Conservation (phyloP, 306 rosid species). For the Vigna reflexopilosa region DNA sequence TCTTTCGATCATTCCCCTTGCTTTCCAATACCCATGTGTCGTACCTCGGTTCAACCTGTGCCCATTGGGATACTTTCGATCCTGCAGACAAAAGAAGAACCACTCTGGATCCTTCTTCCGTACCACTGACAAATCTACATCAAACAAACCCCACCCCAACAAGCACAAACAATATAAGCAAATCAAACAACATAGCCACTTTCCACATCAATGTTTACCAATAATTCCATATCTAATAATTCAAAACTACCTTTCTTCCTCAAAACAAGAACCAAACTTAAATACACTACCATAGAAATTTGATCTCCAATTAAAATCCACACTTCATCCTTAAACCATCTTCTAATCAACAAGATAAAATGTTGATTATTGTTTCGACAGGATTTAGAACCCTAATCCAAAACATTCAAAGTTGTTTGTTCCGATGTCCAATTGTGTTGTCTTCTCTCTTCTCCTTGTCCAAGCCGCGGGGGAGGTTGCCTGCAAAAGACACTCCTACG, state of each 20-base stretch:
- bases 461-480: too few species aligned
- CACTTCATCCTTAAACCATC: not conserved
- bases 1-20: slow-evolving; percentile 87
- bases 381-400: too few species aligned
- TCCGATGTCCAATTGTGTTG: too few species aligned
- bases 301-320: not conserved
- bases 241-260: not conserved
- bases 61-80: slow-evolving; percentile 93
- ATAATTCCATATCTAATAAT: not conserved
- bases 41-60: slow-evolving; percentile 90
- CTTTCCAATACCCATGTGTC: slow-evolving; percentile 88
- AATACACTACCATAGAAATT: not conserved
- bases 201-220: slow-evolving; percentile 13
- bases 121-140: slow-evolving; percentile 73
- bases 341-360: not conserved
- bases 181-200: slow-evolving; percentile 28
- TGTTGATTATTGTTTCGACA: too few species aligned
- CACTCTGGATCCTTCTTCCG: slow-evolving; percentile 87
- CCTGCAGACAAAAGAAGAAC: slow-evolving; percentile 99
- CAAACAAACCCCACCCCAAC: slow-evolving; percentile 15
- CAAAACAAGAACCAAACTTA: not conserved
- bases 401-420: too few species aligned
- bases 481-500: too few species aligned
- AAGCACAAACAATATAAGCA: slow-evolving; percentile 21
- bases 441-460: too few species aligned